phyloP scores from a whole-genome alignment of 768 basidiomycete species.

The Lyophyllum semitale region DNA sequence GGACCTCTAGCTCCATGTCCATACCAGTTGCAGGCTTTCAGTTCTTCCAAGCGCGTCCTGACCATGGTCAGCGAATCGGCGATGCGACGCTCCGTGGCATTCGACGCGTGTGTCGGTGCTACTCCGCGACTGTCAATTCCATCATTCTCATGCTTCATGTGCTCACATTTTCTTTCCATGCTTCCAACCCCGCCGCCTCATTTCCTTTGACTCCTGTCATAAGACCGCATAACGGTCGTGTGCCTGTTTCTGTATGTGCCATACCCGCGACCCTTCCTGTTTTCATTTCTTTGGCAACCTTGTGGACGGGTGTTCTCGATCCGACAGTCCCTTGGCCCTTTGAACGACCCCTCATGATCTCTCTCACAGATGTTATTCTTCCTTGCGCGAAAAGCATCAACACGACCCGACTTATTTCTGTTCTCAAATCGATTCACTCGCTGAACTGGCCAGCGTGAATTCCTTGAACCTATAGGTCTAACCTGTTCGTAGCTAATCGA shows the following conservation, averaged over 20 bases:
- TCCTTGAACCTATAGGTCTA: too few species aligned
- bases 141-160: background rate
- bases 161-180: background rate
- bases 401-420: background rate
- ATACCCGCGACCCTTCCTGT: slow-evolving; percentile 2
- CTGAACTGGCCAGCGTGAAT: too few species aligned
- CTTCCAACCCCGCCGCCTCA: slow-evolving; percentile 16
- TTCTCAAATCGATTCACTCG: too few species aligned
- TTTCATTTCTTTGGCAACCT: slow-evolving; percentile 6
- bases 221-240: slow-evolving; percentile 8
- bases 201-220: slow-evolving; percentile 18
- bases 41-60: background rate
- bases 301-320: slow-evolving; percentile 3
- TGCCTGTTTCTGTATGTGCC: slow-evolving; percentile 5
- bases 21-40: background rate
- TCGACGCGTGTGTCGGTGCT: background rate
- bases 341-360: background rate
- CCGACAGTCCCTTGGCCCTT: background rate
- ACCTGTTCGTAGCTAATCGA: background rate
- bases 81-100: background rate
- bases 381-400: background rate
- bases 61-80: slow-evolving; percentile 3
- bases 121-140: background rate
- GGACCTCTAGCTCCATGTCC: background rate
- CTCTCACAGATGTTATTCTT: background rate